Base-by-base conservation (phyloP, 2,329 filamentous ascomycete genomes). In the Penicillium capsulatum region DNA sequence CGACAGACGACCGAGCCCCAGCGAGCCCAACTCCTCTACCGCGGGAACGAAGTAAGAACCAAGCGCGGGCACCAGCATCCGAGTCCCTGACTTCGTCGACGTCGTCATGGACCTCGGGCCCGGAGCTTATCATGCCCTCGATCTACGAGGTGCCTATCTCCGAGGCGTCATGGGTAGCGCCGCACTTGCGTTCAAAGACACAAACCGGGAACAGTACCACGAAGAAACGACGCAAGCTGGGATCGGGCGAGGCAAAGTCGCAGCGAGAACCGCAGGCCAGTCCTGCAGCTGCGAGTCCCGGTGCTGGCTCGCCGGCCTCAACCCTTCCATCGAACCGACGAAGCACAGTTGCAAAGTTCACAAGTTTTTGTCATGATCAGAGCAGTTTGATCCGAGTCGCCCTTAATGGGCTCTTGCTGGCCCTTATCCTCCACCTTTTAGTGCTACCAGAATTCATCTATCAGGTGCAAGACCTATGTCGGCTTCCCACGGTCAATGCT, bases 91-190 rank as follows among this genome's bases (percentile, higher is more conserved):
- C 44, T 7, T 48, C 52, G 24, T 63, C 60, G 8, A 59, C 57
- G 29, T 63, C 61, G 7, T 59, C 57, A 31, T 53, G 42, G 45
- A 45, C 43, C 4, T 44, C 61, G 9, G 64, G 64, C 3, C 63
- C 64, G 2, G 63, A 66, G 38, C 57, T 67, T 5, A 61, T 67
- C 15, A 67, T 67, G 64, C 64, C 64, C 3, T 66, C 64, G 3
- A 65, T 67, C 31, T 59, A 57, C 45, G 61, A 66, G 34, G 51
- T 54, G 3, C 54, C 59, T 5, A 53, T 59, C 27, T 48, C 55
- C 15, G 60, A 64, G 34, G 55, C 42, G 16, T 64, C 61, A 24
- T 64, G 61, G 61, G 47, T 64, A 16, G 58, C 55, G 16, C 58
- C 60, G 15, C 42, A 46, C 16, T 29, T 59, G 14, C 57, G 51